A percentile compares a stretch with the other conserved stretches of the same genome.
These are phyloP conservation scores for Poteriospumella lacustris DNA, from an alignment of 108 stramenopile genomes.

Conservation along the genomic window DNA sequence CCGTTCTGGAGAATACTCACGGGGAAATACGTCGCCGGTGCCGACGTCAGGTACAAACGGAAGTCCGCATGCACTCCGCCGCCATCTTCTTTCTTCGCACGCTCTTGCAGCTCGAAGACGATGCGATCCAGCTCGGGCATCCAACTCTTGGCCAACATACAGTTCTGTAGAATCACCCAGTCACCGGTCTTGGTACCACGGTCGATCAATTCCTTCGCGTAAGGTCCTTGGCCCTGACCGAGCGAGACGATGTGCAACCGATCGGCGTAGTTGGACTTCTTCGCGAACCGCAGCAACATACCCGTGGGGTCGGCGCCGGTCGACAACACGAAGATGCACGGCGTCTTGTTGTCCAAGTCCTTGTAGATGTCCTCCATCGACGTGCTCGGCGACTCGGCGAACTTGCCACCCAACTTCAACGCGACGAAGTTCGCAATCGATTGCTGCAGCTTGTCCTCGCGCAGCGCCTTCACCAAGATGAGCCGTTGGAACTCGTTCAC, in stretches of 20 bases:
- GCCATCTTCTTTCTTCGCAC: neutral
- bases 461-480: conserved; percentile 52
- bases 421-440: conserved; percentile 48
- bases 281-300: conserved; percentile 59
- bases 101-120: conserved; percentile 30
- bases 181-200: conserved; percentile 46
- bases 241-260: conserved; percentile 54
- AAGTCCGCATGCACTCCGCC: conserved; percentile 45
- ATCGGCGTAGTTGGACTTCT: conserved; percentile 51
- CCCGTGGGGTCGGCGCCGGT: conserved; percentile 63
- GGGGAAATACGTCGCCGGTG: conserved; percentile 59
- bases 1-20: conserved; percentile 54
- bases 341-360: conserved; percentile 55
- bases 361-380: conserved; percentile 58
- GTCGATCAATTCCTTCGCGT: conserved; percentile 49
- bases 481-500: conserved; percentile 26
- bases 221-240: conserved; percentile 63
- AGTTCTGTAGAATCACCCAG: conserved; percentile 59
- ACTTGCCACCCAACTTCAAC: conserved; percentile 40
- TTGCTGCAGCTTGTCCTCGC: conserved; percentile 54
- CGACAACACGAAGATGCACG: conserved; percentile 61
- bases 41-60: conserved; percentile 57
- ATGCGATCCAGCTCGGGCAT: conserved; percentile 55
- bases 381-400: conserved; percentile 50
- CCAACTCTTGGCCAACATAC: conserved; percentile 61